Evolutionary conservation across 805 yeast species (phyloP).

Genomic region (Yamadazyma philogaea): DNA sequence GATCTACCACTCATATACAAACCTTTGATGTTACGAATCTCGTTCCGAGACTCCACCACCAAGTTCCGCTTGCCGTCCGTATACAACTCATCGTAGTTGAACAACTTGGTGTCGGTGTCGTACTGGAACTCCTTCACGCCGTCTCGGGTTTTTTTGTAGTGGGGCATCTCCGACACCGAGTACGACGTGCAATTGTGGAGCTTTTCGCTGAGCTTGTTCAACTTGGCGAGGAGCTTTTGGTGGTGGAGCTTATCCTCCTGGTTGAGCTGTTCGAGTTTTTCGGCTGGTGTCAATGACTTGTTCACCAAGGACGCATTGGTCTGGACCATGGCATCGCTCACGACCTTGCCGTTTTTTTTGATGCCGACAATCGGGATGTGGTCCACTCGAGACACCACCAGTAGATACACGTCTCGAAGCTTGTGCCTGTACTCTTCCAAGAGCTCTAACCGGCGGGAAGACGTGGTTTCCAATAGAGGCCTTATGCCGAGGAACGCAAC

Average conservation of each 20-base stretch:
- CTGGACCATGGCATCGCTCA: slow-evolving; percentile 38
- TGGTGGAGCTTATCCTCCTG: slow-evolving; percentile 26
- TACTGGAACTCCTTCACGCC: slow-evolving; percentile 35
- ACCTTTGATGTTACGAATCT: slow-evolving; percentile 43
- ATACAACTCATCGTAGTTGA: slow-evolving; percentile 32
- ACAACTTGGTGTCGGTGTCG: slow-evolving; percentile 33
- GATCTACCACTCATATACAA: slow-evolving; percentile 40
- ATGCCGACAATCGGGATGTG: slow-evolving; percentile 41
- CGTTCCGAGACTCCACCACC: slow-evolving; percentile 33
- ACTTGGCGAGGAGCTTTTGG: slow-evolving; percentile 20
- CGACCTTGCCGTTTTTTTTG: slow-evolving; percentile 25
- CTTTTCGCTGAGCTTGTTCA: slow-evolving; percentile 20
- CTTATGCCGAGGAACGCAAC: slow-evolving; percentile 31
- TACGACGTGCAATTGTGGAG: slow-evolving; percentile 27
- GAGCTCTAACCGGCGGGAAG: slow-evolving; percentile 30
- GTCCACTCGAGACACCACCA: slow-evolving; percentile 30
- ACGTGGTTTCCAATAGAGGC: slow-evolving; percentile 32
- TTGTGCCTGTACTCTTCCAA: slow-evolving; percentile 30
- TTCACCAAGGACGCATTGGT: slow-evolving; percentile 27
- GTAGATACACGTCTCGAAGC: slow-evolving; percentile 35
- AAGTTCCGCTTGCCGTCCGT: slow-evolving; percentile 23
- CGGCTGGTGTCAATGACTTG: slow-evolving; percentile 10
- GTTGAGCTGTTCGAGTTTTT: slow-evolving; percentile 17
- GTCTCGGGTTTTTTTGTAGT: slow-evolving; percentile 27
- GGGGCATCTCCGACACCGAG: slow-evolving; percentile 28